These are phyloP conservation scores for Amanita fuliginea DNA, from an alignment of 768 basidiomycete genomes.

Conservation along the genomic window DNA sequence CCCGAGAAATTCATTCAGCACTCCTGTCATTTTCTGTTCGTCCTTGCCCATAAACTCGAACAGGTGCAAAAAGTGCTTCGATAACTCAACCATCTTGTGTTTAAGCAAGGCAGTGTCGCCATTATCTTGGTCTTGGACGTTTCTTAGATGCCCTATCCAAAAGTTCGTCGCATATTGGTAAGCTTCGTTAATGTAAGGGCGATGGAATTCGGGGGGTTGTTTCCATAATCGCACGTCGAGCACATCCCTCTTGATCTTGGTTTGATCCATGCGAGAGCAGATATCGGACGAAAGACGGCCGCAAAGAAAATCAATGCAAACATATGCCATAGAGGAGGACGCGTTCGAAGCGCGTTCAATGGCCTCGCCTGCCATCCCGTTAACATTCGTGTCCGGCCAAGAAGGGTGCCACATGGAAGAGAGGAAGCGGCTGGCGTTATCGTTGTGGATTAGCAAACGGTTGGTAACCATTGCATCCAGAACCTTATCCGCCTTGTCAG, in stretches of 20 bases:
- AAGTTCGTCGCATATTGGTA: neutral
- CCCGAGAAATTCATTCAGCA: neutral
- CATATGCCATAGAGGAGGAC: neutral
- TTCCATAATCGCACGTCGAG: neutral
- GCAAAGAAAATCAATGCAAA: slow-evolving; percentile 1
- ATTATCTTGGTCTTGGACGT: neutral
- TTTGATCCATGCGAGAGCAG: neutral
- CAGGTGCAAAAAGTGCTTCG: neutral
- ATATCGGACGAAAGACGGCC: neutral
- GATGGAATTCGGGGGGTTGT: neutral
- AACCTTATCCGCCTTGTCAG: neutral
- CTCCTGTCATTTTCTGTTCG: neutral
- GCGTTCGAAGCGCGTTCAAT: neutral
- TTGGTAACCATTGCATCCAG: neutral
- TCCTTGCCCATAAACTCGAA: neutral
- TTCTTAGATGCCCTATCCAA: neutral
- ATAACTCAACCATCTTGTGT: neutral
- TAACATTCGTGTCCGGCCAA: neutral
- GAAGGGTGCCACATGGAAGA: neutral
- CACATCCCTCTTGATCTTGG: neutral
- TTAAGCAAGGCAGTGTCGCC: neutral
- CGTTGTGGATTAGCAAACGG: neutral
- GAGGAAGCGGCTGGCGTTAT: neutral
- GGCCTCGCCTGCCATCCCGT: neutral
- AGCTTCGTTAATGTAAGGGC: neutral